Evolutionary conservation across 2,329 filamentous ascomycete species (phyloP), one percentile per base, ranked within the genome.

Genomic region (Botrytis pseudocinerea): DNA sequence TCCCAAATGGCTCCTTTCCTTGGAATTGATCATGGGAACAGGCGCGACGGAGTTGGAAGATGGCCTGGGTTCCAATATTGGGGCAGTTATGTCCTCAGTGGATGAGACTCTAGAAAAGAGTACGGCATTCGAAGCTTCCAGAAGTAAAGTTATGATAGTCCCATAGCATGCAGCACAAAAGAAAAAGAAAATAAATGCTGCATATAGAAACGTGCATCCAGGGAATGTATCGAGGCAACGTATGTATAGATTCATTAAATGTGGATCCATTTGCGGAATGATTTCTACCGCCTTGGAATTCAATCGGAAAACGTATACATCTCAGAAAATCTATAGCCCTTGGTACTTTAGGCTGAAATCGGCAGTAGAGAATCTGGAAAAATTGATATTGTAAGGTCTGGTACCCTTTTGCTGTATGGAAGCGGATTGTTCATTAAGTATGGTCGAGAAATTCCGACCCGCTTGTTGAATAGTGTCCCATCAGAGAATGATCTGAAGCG

Each of bases 291-390:
- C 35, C 18, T 51, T 28, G 35, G 20, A 9, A 68, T 68, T 25
- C 64, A 42, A 8, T 16, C 18, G 25, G 25, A 40, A 66, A 66
- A 54, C 14, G 8, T 66, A 40, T 40, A 51, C 46, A 68, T 68
- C 64, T 68, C 46, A 10, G 64, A 35, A 22, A 22, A 54, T 54
- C 35, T 32, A 54, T 25, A 40, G 64, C 46, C 18, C 25, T 4
- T 8, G 16, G 9, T 5, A 14, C 40, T 25, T n/a, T 42, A 38
- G 64, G 64, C 46, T 40, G 22, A 40, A 12, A 28, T 54, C 46
- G 64, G 64, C 46, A 68, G 32, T 68, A 68, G 64, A 28, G 46
- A 51, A 54, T 28, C 46, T 40, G 46, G 46, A 66, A 4, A 40
- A 66, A 14, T 28, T 22, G 38, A 22, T 5, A 10, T 38, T 28